Evolutionary conservation across 2,329 filamentous ascomycete genomes (phyloP).

Genomic region (Epichloe baconii): DNA sequence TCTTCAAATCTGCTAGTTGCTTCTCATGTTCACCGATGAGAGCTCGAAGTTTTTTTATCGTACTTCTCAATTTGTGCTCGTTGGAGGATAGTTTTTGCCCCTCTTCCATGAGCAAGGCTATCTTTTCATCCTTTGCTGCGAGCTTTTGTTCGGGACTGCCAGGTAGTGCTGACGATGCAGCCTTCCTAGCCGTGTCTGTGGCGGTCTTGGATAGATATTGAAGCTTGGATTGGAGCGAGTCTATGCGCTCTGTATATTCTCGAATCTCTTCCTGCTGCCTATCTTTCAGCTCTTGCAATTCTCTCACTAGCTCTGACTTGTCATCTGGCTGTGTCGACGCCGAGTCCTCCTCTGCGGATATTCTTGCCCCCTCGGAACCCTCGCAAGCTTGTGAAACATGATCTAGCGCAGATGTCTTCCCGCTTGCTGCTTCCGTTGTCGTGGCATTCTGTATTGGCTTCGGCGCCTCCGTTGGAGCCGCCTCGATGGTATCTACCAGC

Average conservation of each 20-base stretch:
- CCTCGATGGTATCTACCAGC: not conserved
- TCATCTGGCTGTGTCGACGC: not conserved
- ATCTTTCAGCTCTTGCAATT: constrained; percentile 14
- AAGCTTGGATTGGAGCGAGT: constrained; percentile 82
- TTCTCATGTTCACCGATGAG: constrained; percentile 55
- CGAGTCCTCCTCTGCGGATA: not conserved
- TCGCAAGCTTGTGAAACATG: not conserved
- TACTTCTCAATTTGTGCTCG: constrained; percentile 71
- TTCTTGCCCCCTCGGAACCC: not conserved
- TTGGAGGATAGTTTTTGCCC: constrained; percentile 80
- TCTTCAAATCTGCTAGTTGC: constrained; percentile 44
- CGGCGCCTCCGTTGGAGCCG: not conserved
- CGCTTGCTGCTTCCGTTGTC: not conserved
- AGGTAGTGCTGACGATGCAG: constrained; percentile 45
- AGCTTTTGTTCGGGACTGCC: constrained; percentile 65
- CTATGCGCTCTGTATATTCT: constrained; percentile 75
- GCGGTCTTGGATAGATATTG: constrained; percentile 76
- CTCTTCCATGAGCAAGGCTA: constrained; percentile 82
- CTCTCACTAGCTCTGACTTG: constrained; percentile 6
- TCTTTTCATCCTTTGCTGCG: constrained; percentile 81
- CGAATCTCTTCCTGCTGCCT: constrained; percentile 68
- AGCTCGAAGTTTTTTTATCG: constrained; percentile 65
- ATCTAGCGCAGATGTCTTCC: not conserved
- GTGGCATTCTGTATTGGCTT: not conserved
- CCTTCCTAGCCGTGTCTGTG: constrained; percentile 59